These are phyloP conservation scores for Trifolium pratense DNA, from an alignment of 306 rosid species.

Conservation along the genomic window DNA sequence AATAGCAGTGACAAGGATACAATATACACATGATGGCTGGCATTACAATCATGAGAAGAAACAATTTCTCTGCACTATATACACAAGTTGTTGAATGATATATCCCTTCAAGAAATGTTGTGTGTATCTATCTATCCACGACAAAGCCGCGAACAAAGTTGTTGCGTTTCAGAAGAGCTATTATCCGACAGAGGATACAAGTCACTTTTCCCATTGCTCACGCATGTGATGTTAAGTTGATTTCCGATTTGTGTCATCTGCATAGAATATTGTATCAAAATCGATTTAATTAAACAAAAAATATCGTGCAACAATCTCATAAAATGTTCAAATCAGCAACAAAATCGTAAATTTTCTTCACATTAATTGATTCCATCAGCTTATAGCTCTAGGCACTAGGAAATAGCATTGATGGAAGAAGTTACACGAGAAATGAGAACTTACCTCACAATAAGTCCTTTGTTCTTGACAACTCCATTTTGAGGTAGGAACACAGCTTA, in stretches of 20 bases:
- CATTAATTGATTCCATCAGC: not conserved
- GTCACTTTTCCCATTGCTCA: conserved; percentile 61
- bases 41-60: conserved; percentile 24
- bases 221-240: conserved; percentile 68
- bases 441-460: conserved; percentile 59
- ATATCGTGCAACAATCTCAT: not conserved
- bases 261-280: conserved; percentile 40
- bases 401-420: conserved; percentile 29
- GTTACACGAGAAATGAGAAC: conserved; percentile 29
- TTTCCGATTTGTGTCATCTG: conserved; percentile 60
- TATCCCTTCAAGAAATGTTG: conserved; percentile 32
- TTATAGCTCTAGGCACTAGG: conserved; percentile 3
- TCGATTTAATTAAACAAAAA: conserved; percentile 1
- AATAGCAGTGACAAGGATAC: conserved; percentile 7
- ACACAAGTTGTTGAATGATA: conserved; percentile 32
- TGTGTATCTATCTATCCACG: conserved; percentile 40
- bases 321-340: conserved; percentile 9
- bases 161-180: conserved; percentile 47
- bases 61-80: conserved; percentile 34
- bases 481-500: conserved; percentile 74
- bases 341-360: conserved; percentile 10
- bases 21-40: conserved; percentile 10
- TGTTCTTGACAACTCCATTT: conserved; percentile 68
- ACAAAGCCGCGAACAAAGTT: conserved; percentile 64
- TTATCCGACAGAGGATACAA: conserved; percentile 40